phyloP scores from a whole-genome alignment of 2,329 filamentous ascomycete genomes.

The Penicillium oxalicum region DNA sequence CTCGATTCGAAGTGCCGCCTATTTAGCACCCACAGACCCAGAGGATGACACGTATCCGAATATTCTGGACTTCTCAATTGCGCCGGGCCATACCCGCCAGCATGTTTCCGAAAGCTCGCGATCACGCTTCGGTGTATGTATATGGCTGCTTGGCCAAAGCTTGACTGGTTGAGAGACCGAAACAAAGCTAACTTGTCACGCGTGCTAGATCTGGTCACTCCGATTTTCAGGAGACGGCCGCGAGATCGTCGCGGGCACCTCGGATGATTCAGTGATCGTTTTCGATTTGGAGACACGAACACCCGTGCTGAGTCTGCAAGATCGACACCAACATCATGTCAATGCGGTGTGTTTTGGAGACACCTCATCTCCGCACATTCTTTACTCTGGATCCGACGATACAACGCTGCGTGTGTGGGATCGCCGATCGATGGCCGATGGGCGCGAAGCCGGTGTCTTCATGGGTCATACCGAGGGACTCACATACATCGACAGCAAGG shows the following conservation, averaged over 20 bases:
- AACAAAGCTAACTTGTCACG: slow-evolving; percentile 17
- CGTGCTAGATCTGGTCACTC: slow-evolving; percentile 69
- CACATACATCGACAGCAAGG: slow-evolving; percentile 72
- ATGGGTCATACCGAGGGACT: slow-evolving; percentile 60
- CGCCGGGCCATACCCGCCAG: slow-evolving; percentile 37
- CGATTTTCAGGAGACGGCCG: slow-evolving; percentile 87
- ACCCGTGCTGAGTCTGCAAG: slow-evolving; percentile 66
- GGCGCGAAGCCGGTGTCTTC: slow-evolving; percentile 59
- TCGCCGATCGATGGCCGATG: slow-evolving; percentile 61
- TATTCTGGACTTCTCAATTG: slow-evolving; percentile 64
- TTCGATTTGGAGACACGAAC: slow-evolving; percentile 83
- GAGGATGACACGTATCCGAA: slow-evolving; percentile 74
- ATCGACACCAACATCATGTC: slow-evolving; percentile 76
- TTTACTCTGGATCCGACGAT: slow-evolving; percentile 95
- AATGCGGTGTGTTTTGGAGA: slow-evolving; percentile 97
- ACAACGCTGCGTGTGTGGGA: slow-evolving; percentile 96
- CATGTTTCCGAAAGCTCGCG: slow-evolving; percentile 29
- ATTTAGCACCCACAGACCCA: slow-evolving; percentile 80
- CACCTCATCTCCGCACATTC: slow-evolving; percentile 77
- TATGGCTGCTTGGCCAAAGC: background rate
- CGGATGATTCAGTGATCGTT: slow-evolving; percentile 70
- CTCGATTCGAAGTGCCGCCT: slow-evolving; percentile 77
- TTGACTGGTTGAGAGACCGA: background rate
- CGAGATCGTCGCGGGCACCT: slow-evolving; percentile 86
- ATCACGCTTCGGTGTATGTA: slow-evolving; percentile 43